These are phyloP conservation scores for Rhizomucor pusillus DNA, from an alignment of 371 early-diverging fungal species.

Conservation along the genomic window DNA sequence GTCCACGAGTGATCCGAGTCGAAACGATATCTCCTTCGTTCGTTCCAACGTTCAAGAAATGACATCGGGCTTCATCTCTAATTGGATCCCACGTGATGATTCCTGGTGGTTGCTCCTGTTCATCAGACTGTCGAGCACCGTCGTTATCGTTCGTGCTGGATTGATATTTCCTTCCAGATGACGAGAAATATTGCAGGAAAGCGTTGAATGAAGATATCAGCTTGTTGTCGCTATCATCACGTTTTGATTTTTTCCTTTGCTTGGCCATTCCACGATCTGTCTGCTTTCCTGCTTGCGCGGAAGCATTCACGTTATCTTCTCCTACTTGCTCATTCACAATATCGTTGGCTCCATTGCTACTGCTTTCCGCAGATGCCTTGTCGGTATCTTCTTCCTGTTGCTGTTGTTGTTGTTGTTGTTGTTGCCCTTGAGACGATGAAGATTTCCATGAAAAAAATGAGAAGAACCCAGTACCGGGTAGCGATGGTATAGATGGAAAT, in stretches of 20 bases:
- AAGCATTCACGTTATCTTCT: neutral
- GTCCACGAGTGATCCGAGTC: too few relatives aligned
- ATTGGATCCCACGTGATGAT: conserved; percentile 36
- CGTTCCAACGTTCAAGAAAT: neutral
- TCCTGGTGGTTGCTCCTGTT: conserved; percentile 8
- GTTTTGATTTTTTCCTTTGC: neutral
- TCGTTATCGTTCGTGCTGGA: neutral
- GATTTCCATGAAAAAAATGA: conserved; percentile 41
- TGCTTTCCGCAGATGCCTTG: neutral
- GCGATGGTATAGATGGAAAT: conserved; percentile 41
- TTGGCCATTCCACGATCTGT: neutral
- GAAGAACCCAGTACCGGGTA: conserved; percentile 33
- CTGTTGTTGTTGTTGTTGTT: conserved; percentile 12
- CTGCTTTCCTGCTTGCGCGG: neutral
- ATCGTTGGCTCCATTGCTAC: conserved; percentile 1
- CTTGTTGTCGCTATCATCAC: conserved; percentile 1
- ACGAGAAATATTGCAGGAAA: conserved; percentile 19
- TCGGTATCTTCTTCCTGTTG: neutral
- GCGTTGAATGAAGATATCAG: conserved; percentile 21
- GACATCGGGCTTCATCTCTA: conserved; percentile 18
- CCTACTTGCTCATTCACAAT: too few relatives aligned
- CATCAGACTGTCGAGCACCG: too few relatives aligned
- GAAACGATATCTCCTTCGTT: too few relatives aligned
- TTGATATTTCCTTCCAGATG: neutral
- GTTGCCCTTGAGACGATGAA: conserved; percentile 4